These are phyloP conservation scores for Pueraria montana DNA, from an alignment of 306 rosid genomes.

Conservation along the genomic window DNA sequence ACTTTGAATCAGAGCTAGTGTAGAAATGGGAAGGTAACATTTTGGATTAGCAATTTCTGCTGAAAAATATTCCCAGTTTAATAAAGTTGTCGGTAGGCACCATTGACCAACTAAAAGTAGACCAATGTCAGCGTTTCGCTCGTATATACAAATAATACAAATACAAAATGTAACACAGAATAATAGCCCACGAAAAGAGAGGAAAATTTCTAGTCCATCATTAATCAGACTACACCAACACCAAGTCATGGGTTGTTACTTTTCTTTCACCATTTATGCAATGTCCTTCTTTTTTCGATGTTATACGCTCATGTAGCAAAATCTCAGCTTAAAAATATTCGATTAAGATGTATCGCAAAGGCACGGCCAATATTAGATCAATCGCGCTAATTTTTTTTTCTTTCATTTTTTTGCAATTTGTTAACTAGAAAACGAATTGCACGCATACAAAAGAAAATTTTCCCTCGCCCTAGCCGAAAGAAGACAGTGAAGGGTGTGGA, in stretches of 20 bases:
- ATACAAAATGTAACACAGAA: not conserved
- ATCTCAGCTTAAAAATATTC: conserved; percentile 3
- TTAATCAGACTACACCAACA: conserved; percentile 9
- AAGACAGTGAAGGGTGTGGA: conserved; percentile 42
- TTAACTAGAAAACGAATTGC: not conserved
- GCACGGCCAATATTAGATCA: not conserved
- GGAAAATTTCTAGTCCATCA: not conserved
- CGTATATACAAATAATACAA: not conserved
- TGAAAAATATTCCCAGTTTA: not conserved
- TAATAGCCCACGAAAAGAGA: not conserved
- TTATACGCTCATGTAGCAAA: conserved; percentile 27
- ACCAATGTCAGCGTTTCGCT: conserved; percentile 6
- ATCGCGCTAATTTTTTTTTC: not conserved
- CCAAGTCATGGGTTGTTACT: conserved; percentile 46
- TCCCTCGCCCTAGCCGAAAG: conserved; percentile 3
- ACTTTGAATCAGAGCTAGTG: not conserved
- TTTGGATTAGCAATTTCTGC: conserved; percentile 20
- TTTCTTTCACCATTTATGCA: conserved; percentile 46
- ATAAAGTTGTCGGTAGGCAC: conserved; percentile 43
- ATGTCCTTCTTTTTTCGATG: conserved; percentile 35
- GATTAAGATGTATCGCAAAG: conserved; percentile 32
- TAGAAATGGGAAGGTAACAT: conserved; percentile 25
- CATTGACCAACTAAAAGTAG: conserved; percentile 30
- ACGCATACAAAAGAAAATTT: not conserved
- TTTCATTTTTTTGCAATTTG: not conserved